A percentile compares a stretch with the other conserved stretches of the same genome.
Evolutionary conservation across 148 eudicot genomes (phyloP).

Genomic region (Vaccinium vitisidaea): DNA sequence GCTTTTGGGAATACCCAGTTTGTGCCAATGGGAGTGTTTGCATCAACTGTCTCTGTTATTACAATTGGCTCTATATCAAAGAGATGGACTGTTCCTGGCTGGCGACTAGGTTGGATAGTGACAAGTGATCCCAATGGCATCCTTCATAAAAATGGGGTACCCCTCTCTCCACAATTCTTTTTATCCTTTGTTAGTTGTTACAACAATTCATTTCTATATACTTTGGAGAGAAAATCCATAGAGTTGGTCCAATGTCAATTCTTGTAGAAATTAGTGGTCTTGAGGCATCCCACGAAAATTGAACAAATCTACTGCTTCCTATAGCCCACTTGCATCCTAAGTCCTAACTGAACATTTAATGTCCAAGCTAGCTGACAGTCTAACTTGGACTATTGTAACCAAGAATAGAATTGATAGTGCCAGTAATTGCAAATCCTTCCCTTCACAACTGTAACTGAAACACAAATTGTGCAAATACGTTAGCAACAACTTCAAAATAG

Average conservation of each 20-base stretch:
- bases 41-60: conserved; percentile 48
- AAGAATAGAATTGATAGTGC: background rate
- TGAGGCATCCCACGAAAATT: background rate
- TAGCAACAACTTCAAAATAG: background rate
- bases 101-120: conserved; percentile 86
- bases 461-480: background rate
- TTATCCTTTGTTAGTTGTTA: no score
- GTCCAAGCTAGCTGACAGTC: background rate
- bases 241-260: background rate
- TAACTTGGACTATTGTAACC: background rate
- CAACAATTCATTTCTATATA: background rate
- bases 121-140: no score
- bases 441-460: background rate
- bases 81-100: conserved; percentile 82
- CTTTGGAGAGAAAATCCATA: background rate
- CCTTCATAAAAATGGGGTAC: no score
- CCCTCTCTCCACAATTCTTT: no score
- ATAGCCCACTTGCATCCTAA: background rate
- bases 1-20: conserved; percentile 60
- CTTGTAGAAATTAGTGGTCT: background rate
- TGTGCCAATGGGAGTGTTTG: conserved; percentile 81
- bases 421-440: background rate
- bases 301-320: background rate
- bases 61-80: conserved; percentile 78
- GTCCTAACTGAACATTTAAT: background rate